phyloP scores from a whole-genome alignment of 2,329 filamentous ascomycete genomes.

The Nigrograna mackinnonii region DNA sequence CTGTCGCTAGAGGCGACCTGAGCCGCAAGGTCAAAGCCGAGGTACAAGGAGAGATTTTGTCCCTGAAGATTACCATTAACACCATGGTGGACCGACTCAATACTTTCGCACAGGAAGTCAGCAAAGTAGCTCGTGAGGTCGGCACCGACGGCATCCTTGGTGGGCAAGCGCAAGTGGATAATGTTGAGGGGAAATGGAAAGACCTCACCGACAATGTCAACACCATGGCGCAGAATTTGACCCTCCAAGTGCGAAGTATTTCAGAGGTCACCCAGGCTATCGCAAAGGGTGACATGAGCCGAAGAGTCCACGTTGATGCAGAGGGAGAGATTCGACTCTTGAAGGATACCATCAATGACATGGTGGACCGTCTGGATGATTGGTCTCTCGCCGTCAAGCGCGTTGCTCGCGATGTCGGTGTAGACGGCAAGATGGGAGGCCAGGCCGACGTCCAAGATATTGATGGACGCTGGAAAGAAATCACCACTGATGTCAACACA shows the following conservation, averaged over 20 bases:
- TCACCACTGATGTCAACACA: conserved; percentile 94
- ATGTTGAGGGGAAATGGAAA: conserved; percentile 70
- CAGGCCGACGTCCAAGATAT: conserved; percentile 94
- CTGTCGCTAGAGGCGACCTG: conserved; percentile 55
- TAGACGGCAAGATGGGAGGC: conserved; percentile 97
- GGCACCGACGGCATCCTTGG: conserved; percentile 67
- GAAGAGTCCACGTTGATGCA: conserved; percentile 93
- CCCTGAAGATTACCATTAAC: conserved; percentile 83
- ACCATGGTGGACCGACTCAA: conserved; percentile 69
- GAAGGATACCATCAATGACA: conserved; percentile 98
- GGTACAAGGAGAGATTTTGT: conserved; percentile 56
- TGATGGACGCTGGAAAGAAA: conserved; percentile 96
- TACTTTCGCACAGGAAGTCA: conserved; percentile 67
- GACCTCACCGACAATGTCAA: conserved; percentile 70
- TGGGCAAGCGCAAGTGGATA: conserved; percentile 66
- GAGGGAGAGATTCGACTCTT: conserved; percentile 92
- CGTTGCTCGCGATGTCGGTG: conserved; percentile 93
- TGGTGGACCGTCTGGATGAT: conserved; percentile 92
- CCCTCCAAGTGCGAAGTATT: conserved; percentile 78
- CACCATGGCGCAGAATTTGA: conserved; percentile 68
- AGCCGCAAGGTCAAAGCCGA: conserved; percentile 57
- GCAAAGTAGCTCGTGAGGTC: conserved; percentile 67
- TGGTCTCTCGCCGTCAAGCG: conserved; percentile 96
- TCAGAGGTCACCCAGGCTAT: conserved; percentile 94
- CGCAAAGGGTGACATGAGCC: conserved; percentile 92